Evolutionary conservation across 768 basidiomycete species (phyloP).

Genomic region (Russula sp.): DNA sequence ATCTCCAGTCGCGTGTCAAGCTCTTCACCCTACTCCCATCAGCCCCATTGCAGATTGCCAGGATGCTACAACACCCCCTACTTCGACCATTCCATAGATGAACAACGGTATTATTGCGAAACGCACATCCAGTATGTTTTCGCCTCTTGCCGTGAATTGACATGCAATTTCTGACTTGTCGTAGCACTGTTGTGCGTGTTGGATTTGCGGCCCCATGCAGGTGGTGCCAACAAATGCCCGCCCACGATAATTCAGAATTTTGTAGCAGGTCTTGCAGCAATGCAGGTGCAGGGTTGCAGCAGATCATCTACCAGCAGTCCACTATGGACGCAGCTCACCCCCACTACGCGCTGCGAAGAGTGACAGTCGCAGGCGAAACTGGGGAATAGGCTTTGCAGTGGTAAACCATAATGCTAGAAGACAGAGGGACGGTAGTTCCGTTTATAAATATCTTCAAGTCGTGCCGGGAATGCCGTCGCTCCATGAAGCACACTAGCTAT

Average conservation of each 20-base stretch:
- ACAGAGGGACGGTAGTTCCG: background rate
- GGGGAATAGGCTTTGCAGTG: background rate
- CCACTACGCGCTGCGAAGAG: background rate
- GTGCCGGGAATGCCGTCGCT: no score
- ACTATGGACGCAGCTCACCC: background rate
- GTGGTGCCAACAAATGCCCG: background rate
- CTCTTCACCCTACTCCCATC: background rate
- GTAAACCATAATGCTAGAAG: background rate
- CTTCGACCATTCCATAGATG: background rate
- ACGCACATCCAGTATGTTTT: background rate
- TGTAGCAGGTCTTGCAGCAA: slow-evolving; percentile 6
- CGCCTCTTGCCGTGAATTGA: background rate
- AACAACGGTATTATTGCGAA: slow-evolving; percentile 8
- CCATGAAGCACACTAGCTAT: no score
- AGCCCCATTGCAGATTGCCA: background rate
- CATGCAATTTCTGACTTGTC: background rate
- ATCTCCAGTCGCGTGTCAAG: background rate
- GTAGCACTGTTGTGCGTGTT: background rate
- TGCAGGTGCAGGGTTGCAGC: background rate
- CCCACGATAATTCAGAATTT: background rate
- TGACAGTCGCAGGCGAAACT: background rate
- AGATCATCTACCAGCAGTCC: background rate
- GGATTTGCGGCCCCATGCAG: background rate
- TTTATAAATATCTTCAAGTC: background rate
- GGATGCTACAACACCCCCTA: background rate